phyloP scores from a whole-genome alignment of 2,329 filamentous ascomycete species.

The Dothistroma pini region DNA sequence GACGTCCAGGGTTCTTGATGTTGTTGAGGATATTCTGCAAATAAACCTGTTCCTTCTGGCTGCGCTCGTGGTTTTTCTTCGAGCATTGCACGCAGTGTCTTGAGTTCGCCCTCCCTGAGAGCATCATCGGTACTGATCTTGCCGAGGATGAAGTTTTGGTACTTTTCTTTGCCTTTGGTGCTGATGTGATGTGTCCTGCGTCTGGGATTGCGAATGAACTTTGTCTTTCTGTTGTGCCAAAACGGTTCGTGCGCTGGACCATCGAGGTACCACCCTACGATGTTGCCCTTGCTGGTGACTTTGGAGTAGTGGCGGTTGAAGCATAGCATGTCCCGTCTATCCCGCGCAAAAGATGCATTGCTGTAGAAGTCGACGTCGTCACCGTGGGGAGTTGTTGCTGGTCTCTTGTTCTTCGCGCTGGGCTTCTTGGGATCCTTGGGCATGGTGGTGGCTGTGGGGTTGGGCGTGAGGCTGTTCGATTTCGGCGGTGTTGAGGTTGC shows the following conservation, averaged over 20 bases:
- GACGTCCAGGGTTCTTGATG: not conserved
- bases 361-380: not conserved
- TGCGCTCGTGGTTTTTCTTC: not conserved
- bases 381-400: not conserved
- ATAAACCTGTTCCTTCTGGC: not conserved
- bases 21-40: not conserved
- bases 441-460: not conserved
- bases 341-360: not conserved
- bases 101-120: not conserved
- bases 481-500: not conserved
- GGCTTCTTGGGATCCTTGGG: not conserved
- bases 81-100: not conserved
- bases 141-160: not conserved
- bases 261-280: constrained; percentile 1
- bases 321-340: not conserved
- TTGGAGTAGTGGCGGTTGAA: not conserved
- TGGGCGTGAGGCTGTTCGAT: not conserved
- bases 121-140: not conserved
- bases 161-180: not conserved
- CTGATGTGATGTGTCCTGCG: not conserved
- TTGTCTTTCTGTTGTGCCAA: not conserved
- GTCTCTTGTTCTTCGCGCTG: not conserved
- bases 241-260: not conserved
- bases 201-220: not conserved
- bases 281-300: not conserved